phyloP scores from a whole-genome alignment of 495 filamentous ascomycete genomes.

The Lophiotrema nucula region DNA sequence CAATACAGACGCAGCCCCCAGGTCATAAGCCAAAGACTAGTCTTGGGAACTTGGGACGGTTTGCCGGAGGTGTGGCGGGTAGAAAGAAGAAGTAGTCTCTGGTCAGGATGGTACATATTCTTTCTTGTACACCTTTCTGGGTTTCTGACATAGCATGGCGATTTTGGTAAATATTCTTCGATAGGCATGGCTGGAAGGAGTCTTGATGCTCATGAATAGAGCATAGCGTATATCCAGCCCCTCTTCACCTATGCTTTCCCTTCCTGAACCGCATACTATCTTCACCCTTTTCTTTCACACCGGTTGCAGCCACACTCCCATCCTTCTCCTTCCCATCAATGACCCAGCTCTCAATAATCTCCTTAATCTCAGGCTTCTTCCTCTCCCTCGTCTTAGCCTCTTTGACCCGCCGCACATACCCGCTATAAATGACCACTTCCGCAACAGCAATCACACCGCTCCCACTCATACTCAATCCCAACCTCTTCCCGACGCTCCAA shows the following conservation, averaged over 20 bases:
- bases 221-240: neutral
- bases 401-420: slow-evolving; percentile 76
- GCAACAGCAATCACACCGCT: slow-evolving; percentile 74
- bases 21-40: slow-evolving; percentile 25
- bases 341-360: slow-evolving; percentile 68
- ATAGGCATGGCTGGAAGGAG: too few species aligned
- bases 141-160: neutral
- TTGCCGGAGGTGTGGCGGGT: slow-evolving; percentile 30
- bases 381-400: slow-evolving; percentile 67
- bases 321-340: slow-evolving; percentile 45
- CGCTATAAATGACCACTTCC: slow-evolving; percentile 83
- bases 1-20: neutral
- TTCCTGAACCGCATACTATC: slow-evolving; percentile 36
- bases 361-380: slow-evolving; percentile 54
- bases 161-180: neutral
- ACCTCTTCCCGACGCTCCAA: slow-evolving; percentile 66
- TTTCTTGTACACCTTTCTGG: neutral
- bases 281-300: slow-evolving; percentile 15
- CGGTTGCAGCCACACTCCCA: neutral
- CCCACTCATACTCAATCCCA: slow-evolving; percentile 68
- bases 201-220: neutral
- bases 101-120: neutral
- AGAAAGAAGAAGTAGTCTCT: slow-evolving; percentile 26
- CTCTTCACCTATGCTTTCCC: slow-evolving; percentile 37
- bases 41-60: slow-evolving; percentile 29